Base-by-base conservation (phyloP, 441 rosid species). In the Adansonia gregorii region DNA sequence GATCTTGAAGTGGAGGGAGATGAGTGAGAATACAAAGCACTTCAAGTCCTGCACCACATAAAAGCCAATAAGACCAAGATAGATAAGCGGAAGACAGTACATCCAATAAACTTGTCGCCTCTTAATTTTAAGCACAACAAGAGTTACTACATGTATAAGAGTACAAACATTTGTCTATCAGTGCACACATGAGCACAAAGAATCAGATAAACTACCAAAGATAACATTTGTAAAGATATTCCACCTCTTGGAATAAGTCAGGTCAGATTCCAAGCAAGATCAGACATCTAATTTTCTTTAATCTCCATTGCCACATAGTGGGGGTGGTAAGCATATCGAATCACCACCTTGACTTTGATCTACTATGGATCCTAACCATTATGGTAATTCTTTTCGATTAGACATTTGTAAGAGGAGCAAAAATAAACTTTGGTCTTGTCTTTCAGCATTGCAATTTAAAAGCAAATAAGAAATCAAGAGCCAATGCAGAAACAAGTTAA, bases 1-100 rank as follows among this genome's bases (percentile, higher is more conserved):
- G 90, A 95, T 93, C 89, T 95, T 95, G 91, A 93, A 93, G 86
- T 93, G 98, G 71, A 93, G 97, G 8, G 97, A 92, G 85, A 93
- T 93, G 81, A 95, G 99, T 0, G 98, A 93, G 88, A 93, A 93
- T 22, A 95, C 99, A 72, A 89, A 93, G 85, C 99, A 95, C 80
- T 95, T 95, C 93, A 95, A 86, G 85, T 95, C 99, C 99, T 95
- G 95, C 92, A 88, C 77, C 11, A 31, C 49, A 58, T 11, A 41
- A 73, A 69, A 20, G 76, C 14, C 51, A 64, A 64, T 27, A 35
- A 75, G 45, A 19, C 43, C 61, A 31, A 54, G 9, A 75, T 31
- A 63, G 14, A 1, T 49, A 31, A 48, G 39, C n/a, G 15, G 19
- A 73, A 41, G 39, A 58, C 60, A 49, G 12, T 17, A n/a, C 7